Evolutionary conservation across 805 yeast species (phyloP).

Genomic region (Saturnispora saitoi): DNA sequence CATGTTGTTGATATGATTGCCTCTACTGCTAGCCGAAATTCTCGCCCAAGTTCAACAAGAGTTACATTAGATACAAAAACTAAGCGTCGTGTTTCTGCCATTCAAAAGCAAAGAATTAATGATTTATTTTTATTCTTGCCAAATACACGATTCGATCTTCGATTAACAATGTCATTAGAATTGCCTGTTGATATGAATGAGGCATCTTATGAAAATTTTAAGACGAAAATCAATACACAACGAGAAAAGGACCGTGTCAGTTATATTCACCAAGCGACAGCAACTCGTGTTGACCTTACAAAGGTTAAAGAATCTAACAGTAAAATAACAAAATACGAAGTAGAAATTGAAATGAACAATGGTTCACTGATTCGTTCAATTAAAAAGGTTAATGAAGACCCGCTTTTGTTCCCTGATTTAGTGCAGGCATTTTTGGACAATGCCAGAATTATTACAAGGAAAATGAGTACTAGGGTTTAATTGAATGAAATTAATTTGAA

Average conservation of each 20-base stretch:
- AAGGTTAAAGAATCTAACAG: constrained; percentile 35
- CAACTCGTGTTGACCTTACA: constrained; percentile 66
- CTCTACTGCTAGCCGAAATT: constrained; percentile 53
- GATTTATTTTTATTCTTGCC: constrained; percentile 69
- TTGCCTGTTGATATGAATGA: constrained; percentile 51
- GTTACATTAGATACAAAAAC: constrained; percentile 62
- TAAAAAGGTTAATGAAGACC: constrained; percentile 28
- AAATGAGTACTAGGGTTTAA: constrained; percentile 18
- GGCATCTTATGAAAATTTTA: constrained; percentile 46
- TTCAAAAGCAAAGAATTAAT: constrained; percentile 66
- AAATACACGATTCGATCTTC: constrained; percentile 64
- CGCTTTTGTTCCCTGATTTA: constrained; percentile 36
- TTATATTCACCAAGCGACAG: constrained; percentile 65
- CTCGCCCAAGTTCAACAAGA: constrained; percentile 55
- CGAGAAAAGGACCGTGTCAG: constrained; percentile 69
- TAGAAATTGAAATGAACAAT: constrained; percentile 30
- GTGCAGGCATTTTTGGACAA: constrained; percentile 39
- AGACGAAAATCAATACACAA: constrained; percentile 39
- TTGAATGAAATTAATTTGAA: background rate
- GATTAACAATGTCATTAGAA: constrained; percentile 72
- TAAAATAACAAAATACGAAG: constrained; percentile 25
- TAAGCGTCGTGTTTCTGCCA: constrained; percentile 56
- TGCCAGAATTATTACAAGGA: constrained; percentile 30
- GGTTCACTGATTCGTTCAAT: constrained; percentile 26
- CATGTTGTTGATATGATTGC: constrained; percentile 57